Evolutionary conservation across 2,329 filamentous ascomycete species (phyloP).

Genomic region (Monilinia polystroma): DNA sequence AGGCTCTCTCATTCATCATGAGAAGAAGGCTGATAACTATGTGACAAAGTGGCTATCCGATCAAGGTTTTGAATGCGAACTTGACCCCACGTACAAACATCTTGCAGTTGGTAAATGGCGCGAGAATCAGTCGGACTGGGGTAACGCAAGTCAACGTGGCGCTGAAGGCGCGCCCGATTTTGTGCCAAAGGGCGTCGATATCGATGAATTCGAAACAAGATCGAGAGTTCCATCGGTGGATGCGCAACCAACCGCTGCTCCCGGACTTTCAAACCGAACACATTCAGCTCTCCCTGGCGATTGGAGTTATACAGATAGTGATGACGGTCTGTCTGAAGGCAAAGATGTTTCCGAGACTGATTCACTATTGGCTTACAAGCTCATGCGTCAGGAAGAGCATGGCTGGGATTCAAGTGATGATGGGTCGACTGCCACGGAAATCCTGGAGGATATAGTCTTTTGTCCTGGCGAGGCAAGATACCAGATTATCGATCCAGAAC

Average conservation of each 20-base stretch:
- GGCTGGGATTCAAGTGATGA: neutral
- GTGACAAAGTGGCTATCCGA: neutral
- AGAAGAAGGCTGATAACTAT: neutral
- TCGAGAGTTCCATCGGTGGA: neutral
- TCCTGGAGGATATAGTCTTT: neutral
- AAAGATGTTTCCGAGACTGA: neutral
- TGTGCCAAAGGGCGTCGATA: neutral
- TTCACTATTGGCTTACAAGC: too few species aligned
- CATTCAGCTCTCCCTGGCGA: neutral
- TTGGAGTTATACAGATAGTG: neutral
- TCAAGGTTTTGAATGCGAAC: neutral
- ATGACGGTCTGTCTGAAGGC: neutral
- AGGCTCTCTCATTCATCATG: neutral
- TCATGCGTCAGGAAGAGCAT: neutral
- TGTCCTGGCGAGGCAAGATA: neutral
- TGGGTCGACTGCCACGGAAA: neutral
- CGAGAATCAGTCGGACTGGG: neutral
- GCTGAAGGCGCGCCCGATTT: neutral
- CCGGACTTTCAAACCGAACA: neutral
- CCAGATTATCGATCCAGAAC: neutral
- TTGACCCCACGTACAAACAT: neutral
- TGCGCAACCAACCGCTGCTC: neutral
- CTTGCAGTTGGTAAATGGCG: neutral
- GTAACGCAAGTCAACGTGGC: neutral
- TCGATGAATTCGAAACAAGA: neutral